Evolutionary conservation across 805 yeast species (phyloP).

Genomic region (Starmerella kuoi): DNA sequence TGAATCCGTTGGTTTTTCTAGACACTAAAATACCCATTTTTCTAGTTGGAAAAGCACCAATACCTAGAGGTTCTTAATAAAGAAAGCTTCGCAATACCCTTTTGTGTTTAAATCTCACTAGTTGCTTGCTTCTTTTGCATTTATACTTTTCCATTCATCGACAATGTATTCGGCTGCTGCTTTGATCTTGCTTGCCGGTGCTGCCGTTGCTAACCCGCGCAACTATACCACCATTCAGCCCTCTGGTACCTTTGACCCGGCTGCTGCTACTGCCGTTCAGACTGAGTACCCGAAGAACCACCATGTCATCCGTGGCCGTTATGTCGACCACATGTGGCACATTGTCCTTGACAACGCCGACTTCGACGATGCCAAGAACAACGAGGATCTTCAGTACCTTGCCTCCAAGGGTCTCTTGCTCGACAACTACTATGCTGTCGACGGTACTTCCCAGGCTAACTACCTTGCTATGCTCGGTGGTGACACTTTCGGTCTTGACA

Average conservation of each 20-base stretch:
- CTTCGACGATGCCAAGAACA: constrained; percentile 38
- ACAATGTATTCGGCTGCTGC: constrained; percentile 13
- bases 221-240: constrained; percentile 23
- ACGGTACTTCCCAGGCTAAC: constrained; percentile 46
- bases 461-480: constrained; percentile 40
- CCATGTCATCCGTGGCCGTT: constrained; percentile 24
- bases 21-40: background rate
- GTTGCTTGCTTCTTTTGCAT: background rate
- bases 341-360: constrained; percentile 43
- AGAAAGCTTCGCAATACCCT: background rate
- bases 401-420: constrained; percentile 36
- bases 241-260: constrained; percentile 23
- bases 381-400: constrained; percentile 34
- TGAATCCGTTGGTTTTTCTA: background rate
- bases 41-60: background rate
- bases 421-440: constrained; percentile 40
- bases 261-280: constrained; percentile 25
- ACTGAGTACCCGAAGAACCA: constrained; percentile 24
- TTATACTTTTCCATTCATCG: background rate
- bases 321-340: constrained; percentile 26
- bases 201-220: constrained; percentile 21
- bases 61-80: background rate
- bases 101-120: too few relatives aligned
- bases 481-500: constrained; percentile 38
- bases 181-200: constrained; percentile 18